These are phyloP conservation scores for Solanum hybrid DNA, from an alignment of 305 asterid genomes.

Conservation along the genomic window DNA sequence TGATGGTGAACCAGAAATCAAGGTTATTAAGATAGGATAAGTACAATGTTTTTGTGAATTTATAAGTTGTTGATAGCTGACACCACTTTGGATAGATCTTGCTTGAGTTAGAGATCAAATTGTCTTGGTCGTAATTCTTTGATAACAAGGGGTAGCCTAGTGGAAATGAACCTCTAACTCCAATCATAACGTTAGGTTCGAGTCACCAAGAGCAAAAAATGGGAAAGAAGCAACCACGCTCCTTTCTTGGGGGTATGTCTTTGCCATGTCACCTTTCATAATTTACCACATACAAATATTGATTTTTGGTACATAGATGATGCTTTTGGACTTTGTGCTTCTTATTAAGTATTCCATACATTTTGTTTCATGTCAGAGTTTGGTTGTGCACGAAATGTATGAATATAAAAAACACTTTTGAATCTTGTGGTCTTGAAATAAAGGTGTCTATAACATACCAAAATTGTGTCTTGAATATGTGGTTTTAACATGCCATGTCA, in stretches of 20 bases:
- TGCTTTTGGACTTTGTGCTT: neutral
- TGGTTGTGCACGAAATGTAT: neutral
- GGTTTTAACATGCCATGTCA: neutral
- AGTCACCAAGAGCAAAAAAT: neutral
- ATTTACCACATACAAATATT: neutral
- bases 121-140: neutral
- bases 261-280: neutral
- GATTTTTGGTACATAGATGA: neutral
- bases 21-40: neutral
- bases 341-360: neutral
- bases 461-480: neutral
- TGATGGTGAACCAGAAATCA: neutral
- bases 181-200: neutral
- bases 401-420: neutral
- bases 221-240: neutral
- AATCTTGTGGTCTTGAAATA: neutral
- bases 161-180: neutral
- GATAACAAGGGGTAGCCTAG: neutral
- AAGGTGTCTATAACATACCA: neutral
- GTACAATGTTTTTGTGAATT: neutral
- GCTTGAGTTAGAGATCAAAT: neutral
- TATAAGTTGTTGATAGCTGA: neutral
- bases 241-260: neutral
- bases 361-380: neutral
- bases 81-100: neutral